phyloP scores from a whole-genome alignment of 495 filamentous ascomycete species.

The Letharia lupina region DNA sequence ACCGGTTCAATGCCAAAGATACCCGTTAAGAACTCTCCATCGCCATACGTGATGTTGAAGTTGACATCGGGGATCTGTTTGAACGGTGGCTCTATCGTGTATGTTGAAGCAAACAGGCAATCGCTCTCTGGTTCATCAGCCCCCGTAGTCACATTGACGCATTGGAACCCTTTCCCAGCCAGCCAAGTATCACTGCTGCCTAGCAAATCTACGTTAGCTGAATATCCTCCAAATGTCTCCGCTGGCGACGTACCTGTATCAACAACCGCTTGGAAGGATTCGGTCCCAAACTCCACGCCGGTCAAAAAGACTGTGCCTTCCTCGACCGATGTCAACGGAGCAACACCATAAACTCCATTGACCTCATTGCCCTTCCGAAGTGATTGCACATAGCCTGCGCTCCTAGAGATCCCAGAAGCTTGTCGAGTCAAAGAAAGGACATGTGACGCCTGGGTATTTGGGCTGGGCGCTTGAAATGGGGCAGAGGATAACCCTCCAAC shows the following conservation, averaged over 20 bases:
- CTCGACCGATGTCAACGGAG: slow-evolving; percentile 13
- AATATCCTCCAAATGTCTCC: neutral
- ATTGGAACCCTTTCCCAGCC: slow-evolving; percentile 39
- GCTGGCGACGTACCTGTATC: slow-evolving; percentile 43
- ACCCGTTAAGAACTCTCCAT: slow-evolving; percentile 49
- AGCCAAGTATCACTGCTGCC: slow-evolving; percentile 53
- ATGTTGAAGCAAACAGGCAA: slow-evolving; percentile 45
- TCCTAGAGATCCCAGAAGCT: slow-evolving; percentile 4
- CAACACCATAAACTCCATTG: slow-evolving; percentile 17
- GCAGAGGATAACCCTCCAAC: neutral
- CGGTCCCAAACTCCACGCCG: slow-evolving; percentile 33
- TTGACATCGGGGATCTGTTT: slow-evolving; percentile 36
- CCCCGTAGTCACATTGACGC: slow-evolving; percentile 29
- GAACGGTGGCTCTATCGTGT: slow-evolving; percentile 37
- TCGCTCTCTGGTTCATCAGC: slow-evolving; percentile 20
- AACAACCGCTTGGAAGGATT: slow-evolving; percentile 44
- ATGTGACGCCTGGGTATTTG: slow-evolving; percentile 8
- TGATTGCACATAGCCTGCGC: slow-evolving; percentile 18
- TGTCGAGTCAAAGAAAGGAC: slow-evolving; percentile 15
- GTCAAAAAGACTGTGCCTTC: slow-evolving; percentile 19
- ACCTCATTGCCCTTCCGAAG: slow-evolving; percentile 18
- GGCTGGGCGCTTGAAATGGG: slow-evolving; percentile 5
- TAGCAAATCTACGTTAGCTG: neutral
- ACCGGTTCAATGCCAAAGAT: slow-evolving; percentile 50
- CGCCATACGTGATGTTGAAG: slow-evolving; percentile 53